Conservation (phyloP, 768 basidiomycete genomes). For the Polyporus arcularius region DNA sequence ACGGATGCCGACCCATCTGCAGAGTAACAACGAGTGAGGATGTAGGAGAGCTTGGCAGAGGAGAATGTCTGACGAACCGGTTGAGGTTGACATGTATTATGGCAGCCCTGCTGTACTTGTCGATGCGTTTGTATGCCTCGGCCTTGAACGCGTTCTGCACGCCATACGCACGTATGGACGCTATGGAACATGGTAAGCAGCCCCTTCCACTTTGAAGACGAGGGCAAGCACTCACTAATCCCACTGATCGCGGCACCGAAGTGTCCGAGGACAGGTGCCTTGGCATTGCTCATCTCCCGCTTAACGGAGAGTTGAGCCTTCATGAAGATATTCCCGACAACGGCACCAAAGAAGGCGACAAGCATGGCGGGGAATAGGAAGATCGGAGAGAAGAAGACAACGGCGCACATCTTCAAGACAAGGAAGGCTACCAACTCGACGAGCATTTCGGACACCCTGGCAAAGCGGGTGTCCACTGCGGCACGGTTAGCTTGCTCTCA, state of each 20-base stretch:
- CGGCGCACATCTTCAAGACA: conserved; percentile 35
- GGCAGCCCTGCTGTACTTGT: conserved; percentile 45
- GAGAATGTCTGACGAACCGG: conserved; percentile 29
- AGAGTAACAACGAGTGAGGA: background rate
- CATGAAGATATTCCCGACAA: conserved; percentile 48
- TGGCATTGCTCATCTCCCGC: conserved; percentile 49
- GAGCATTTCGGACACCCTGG: background rate
- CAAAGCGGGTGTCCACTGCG: conserved; percentile 21
- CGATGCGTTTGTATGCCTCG: conserved; percentile 48
- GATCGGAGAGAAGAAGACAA: conserved; percentile 36
- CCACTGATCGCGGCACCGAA: conserved; percentile 61
- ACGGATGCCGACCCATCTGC: conserved; percentile 49
- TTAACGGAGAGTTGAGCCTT: conserved; percentile 53
- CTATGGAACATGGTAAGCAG: conserved; percentile 13
- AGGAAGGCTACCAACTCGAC: conserved; percentile 32
- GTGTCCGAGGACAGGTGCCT: conserved; percentile 46
- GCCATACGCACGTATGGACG: conserved; percentile 57
- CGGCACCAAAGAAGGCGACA: conserved; percentile 36
- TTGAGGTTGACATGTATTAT: conserved; percentile 51
- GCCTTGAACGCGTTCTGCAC: conserved; percentile 45
- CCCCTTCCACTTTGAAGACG: too few species aligned
- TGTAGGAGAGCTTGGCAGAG: background rate
- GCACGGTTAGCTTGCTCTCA: background rate
- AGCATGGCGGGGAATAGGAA: conserved; percentile 40
- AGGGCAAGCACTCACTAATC: conserved; percentile 33